phyloP scores from a whole-genome alignment of 345 rosid species.

The Eucalyptus polyanthemos region DNA sequence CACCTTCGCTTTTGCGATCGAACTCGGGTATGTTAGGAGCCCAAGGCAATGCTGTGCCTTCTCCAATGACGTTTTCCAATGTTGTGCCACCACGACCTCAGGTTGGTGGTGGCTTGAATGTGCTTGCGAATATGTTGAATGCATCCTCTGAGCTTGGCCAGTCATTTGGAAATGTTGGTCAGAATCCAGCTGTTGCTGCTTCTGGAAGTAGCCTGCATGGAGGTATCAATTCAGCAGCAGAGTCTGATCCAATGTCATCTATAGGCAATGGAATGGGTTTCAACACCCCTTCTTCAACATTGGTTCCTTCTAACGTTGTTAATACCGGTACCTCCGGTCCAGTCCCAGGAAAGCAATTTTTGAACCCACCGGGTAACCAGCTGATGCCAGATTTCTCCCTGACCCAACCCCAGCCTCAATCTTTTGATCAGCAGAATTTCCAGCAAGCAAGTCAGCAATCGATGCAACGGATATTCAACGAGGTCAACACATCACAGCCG shows the following conservation, averaged over 20 bases:
- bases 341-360: constrained; percentile 71
- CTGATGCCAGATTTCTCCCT: constrained; percentile 27
- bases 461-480: constrained; percentile 48
- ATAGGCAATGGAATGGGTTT: constrained; percentile 61
- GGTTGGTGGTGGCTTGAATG: constrained; percentile 53
- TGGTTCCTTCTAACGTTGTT: constrained; percentile 47
- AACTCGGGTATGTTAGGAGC: constrained; percentile 65
- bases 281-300: constrained; percentile 46
- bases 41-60: constrained; percentile 66
- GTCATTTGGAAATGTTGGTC: constrained; percentile 73
- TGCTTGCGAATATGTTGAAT: constrained; percentile 76
- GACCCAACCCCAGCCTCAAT: constrained; percentile 51
- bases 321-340: constrained; percentile 59
- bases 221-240: constrained; percentile 61
- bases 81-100: constrained; percentile 62
- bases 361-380: constrained; percentile 48
- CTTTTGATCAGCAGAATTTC: constrained; percentile 52
- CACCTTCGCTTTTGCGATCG: constrained; percentile 60
- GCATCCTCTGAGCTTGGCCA: constrained; percentile 73
- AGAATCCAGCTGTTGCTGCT: constrained; percentile 38
- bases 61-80: constrained; percentile 57
- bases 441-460: constrained; percentile 63
- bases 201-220: constrained; percentile 41
- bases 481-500: constrained; percentile 32
- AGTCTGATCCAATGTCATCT: constrained; percentile 57